phyloP scores from a whole-genome alignment of 257 asterid genomes.

The Gentiana straminea region DNA sequence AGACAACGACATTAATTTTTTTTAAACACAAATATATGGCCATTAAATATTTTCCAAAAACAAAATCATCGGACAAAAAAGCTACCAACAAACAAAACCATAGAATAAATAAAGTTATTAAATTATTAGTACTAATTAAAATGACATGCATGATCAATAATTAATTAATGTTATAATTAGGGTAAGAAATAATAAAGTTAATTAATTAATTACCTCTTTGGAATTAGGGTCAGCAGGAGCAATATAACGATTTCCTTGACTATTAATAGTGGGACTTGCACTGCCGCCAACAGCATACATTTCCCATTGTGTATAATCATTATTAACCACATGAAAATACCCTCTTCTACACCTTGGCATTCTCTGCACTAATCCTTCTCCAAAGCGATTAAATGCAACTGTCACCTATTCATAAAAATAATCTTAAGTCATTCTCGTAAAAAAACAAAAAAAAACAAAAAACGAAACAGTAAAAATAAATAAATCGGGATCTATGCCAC shows the following conservation, averaged over 20 bases:
- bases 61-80: too few species aligned
- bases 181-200: too few species aligned
- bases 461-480: too few species aligned
- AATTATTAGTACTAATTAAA: too few species aligned
- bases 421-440: too few species aligned
- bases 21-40: too few species aligned
- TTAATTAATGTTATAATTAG: constrained; percentile 2
- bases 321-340: constrained; percentile 66
- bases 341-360: constrained; percentile 83
- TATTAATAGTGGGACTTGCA: constrained; percentile 63
- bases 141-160: not conserved
- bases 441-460: too few species aligned
- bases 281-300: constrained; percentile 87
- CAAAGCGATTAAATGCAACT: constrained; percentile 61
- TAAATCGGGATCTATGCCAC: too few species aligned
- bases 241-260: constrained; percentile 67
- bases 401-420: constrained; percentile 44
- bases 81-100: too few species aligned
- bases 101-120: too few species aligned
- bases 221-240: constrained; percentile 57
- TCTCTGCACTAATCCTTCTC: constrained; percentile 47
- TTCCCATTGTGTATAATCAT: constrained; percentile 70
- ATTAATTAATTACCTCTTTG: constrained; percentile 37
- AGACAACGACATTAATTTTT: too few species aligned
- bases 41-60: too few species aligned